Base-by-base conservation (phyloP, 495 filamentous ascomycete genomes). In the Xylaria curta region DNA sequence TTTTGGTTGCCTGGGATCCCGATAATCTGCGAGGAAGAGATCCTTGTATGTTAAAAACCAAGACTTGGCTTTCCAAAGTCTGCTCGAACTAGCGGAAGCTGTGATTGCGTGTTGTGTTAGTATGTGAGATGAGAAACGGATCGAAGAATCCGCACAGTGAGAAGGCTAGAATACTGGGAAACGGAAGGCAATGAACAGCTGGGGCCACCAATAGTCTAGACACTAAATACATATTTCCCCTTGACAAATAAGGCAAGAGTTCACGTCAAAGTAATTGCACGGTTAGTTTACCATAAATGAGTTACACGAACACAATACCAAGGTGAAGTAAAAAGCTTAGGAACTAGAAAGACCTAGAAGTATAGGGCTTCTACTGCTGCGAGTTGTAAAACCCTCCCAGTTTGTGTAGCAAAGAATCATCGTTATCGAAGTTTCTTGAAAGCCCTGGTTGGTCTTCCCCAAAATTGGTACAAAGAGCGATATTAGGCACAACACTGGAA, bases 11-110 rank as follows among this genome's bases (percentile, higher is more conserved):
- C 21, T 44, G 60, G 60, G 38, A 63, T 19, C 33, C 59, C 3
- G 21, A 38, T 21, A 38, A 10, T 17, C n/a, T 44, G 4, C 8
- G 3, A 17, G 38, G 38, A 26, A 19, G 38, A 6, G 38, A 63
- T n/a, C 60, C 60, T 63, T 5, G n/a, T 5, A 24, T 8, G 44
- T 15, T 42, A n/a, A 63, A 63, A n/a, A 7, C 1, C 10, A n/a
- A 63, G 38, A 63, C 60, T 17, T 63, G 60, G 60, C 60, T 63
- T 44, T 63, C 60, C 21, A 44, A n/a, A 44, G 17, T 28, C 38
- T 63, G 60, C 28, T 36, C 54, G 54, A 36, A 31, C 19, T 19
- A 59, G 31, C 28, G 13, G 54, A 1, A 17, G 26, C 8, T 3
- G 7, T 38, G 10, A 38, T 1, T 38, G 17, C 1, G 19, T 60